phyloP scores from a whole-genome alignment of 495 filamentous ascomycete genomes.

The Usnea hakonensis region DNA sequence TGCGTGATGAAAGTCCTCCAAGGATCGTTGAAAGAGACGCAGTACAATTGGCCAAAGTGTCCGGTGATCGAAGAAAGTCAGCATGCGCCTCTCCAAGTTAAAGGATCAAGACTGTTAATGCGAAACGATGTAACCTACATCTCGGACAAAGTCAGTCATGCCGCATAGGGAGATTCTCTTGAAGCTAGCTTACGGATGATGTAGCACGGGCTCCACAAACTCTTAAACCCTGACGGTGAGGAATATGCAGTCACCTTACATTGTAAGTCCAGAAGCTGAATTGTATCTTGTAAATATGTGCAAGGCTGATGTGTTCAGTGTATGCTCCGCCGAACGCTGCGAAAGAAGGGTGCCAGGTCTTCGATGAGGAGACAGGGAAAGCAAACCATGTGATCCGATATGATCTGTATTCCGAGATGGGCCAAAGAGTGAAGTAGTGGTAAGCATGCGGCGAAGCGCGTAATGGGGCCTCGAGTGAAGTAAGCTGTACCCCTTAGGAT shows the following conservation, averaged over 20 bases:
- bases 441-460: background rate
- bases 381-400: conserved; percentile 60
- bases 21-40: conserved; percentile 68
- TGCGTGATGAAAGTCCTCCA: conserved; percentile 66
- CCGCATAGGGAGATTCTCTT: background rate
- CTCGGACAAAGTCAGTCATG: conserved; percentile 52
- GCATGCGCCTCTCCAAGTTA: conserved; percentile 40
- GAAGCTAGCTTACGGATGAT: background rate
- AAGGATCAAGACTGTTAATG: conserved; percentile 40
- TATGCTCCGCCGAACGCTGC: conserved; percentile 89
- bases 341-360: conserved; percentile 63
- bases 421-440: conserved; percentile 5
- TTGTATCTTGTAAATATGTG: background rate
- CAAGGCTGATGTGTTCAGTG: conserved; percentile 42
- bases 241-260: conserved; percentile 81
- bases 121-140: conserved; percentile 74
- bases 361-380: conserved; percentile 63
- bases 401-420: conserved; percentile 48
- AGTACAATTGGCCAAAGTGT: conserved; percentile 65
- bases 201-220: conserved; percentile 71
- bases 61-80: conserved; percentile 37
- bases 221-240: conserved; percentile 62
- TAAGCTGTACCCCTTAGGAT: background rate
- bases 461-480: background rate
- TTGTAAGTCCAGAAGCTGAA: conserved; percentile 44